These are phyloP conservation scores for Monocercomonoides exilis DNA, from an alignment of 78 protist genomes.

Conservation along the genomic window DNA sequence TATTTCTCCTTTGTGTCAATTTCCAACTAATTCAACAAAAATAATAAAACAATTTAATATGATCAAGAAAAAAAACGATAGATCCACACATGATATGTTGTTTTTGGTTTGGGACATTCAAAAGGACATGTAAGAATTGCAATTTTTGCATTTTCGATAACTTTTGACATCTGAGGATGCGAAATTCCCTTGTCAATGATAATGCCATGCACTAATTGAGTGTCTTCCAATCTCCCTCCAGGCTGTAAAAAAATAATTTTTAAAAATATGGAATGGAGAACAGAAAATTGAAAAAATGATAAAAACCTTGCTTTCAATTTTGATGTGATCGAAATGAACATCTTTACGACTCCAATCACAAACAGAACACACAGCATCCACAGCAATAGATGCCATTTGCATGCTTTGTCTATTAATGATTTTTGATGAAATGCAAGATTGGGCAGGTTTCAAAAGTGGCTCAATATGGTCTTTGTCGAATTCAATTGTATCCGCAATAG, in stretches of 20 bases:
- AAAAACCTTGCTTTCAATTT: constrained; percentile 65
- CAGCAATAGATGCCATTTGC: constrained; percentile 88
- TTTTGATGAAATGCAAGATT: constrained; percentile 90
- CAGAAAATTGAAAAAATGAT: not conserved
- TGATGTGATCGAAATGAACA: constrained; percentile 95
- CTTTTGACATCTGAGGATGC: constrained; percentile 82
- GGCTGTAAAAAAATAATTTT: constrained; percentile 17
- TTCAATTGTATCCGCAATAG: constrained; percentile 47
- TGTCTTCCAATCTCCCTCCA: constrained; percentile 95
- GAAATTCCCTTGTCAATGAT: constrained; percentile 89
- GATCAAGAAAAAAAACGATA: not conserved
- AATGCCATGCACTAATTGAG: constrained; percentile 86
- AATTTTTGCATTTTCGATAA: constrained; percentile 79
- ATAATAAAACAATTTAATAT: constrained; percentile 1
- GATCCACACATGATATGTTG: constrained; percentile 77
- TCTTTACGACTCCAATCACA: constrained; percentile 91
- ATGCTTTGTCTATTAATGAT: constrained; percentile 72
- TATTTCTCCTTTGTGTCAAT: constrained; percentile 71
- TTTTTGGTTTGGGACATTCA: constrained; percentile 99
- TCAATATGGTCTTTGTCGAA: constrained; percentile 43
- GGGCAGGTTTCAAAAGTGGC: constrained; percentile 74
- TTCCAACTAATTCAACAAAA: constrained; percentile 16
- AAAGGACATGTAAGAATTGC: constrained; percentile 96
- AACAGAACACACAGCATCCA: constrained; percentile 92
- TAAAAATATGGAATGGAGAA: not conserved